Conservation (phyloP, 2,329 filamentous ascomycete genomes). For the Diplodia mutila region DNA sequence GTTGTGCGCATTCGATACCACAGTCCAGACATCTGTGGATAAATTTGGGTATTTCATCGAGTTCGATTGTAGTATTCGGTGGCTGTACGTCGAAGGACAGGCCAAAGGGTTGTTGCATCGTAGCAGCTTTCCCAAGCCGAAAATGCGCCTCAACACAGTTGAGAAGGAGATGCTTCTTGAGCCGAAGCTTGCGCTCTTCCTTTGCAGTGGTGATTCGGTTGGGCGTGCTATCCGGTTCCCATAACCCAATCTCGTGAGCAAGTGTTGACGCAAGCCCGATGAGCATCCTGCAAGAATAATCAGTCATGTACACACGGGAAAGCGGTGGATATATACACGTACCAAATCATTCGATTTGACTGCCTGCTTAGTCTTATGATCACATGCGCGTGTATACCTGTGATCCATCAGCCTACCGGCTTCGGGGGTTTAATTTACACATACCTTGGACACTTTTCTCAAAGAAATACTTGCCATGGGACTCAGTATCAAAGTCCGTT, state of each 20-base stretch:
- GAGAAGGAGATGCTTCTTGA: slow-evolving; percentile 12
- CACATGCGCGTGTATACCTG: slow-evolving; percentile 9
- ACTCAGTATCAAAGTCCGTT: slow-evolving; percentile 12
- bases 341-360: slow-evolving; percentile 20
- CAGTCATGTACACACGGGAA: background rate
- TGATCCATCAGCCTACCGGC: background rate
- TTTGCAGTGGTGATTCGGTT: background rate
- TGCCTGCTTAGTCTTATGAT: background rate
- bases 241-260: slow-evolving; percentile 18
- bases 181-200: background rate
- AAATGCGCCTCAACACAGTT: slow-evolving; percentile 3
- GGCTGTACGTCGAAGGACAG: slow-evolving; percentile 13
- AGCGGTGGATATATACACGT: background rate
- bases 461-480: slow-evolving; percentile 20
- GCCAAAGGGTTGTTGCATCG: slow-evolving; percentile 14
- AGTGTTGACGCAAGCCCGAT: slow-evolving; percentile 1
- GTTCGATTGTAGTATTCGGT: background rate
- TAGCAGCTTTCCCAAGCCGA: background rate
- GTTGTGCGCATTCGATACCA: background rate
- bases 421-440: background rate
- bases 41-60: background rate
- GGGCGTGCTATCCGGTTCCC: background rate
- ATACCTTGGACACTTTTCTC: background rate
- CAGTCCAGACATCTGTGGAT: slow-evolving; percentile 2
- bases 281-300: slow-evolving; percentile 3